A percentile compares a stretch with the other conserved stretches of the same genome.
phyloP scores from a whole-genome alignment of 305 asterid genomes.

The Nicotiana rustica region DNA sequence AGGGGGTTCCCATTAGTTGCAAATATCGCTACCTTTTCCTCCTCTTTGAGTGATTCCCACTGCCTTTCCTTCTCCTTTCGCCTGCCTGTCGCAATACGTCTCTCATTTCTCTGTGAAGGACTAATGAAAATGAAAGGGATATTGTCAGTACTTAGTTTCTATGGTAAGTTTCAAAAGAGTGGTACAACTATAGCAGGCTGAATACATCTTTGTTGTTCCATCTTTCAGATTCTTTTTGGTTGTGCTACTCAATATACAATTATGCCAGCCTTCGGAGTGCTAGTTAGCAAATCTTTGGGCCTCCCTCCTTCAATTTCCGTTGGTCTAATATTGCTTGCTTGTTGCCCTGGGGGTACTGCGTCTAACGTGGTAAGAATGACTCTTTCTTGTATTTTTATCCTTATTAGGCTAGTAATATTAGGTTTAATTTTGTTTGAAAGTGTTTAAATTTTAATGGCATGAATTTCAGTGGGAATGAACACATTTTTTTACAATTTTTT shows the following conservation, averaged over 20 bases:
- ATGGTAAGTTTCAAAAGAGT: neutral
- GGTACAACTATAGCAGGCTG: constrained; percentile 8
- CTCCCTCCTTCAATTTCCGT: constrained; percentile 75
- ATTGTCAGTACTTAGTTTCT: neutral
- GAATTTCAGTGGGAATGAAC: constrained; percentile 13
- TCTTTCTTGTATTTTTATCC: neutral
- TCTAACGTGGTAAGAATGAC: constrained; percentile 80
- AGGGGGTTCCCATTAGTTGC: neutral
- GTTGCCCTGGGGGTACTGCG: constrained; percentile 97
- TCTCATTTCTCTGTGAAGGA: neutral
- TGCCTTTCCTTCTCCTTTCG: neutral
- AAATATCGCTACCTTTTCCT: neutral
- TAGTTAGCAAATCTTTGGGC: constrained; percentile 73
- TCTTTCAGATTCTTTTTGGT: constrained; percentile 75
- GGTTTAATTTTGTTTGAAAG: neutral
- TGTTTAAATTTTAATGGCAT: neutral
- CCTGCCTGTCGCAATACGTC: neutral
- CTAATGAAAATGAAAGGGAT: neutral
- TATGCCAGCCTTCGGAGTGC: constrained; percentile 76
- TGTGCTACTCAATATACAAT: constrained; percentile 85
- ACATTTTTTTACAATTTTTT: neutral
- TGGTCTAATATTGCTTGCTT: constrained; percentile 81
- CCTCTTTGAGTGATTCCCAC: constrained; percentile 7
- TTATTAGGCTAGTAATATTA: neutral
- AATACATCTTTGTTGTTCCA: constrained; percentile 32